Evolutionary conservation across 1,284 basidiomycete species (phyloP), one percentile per base, ranked within the genome.

Genomic region (Agroathelia rolfsii): DNA sequence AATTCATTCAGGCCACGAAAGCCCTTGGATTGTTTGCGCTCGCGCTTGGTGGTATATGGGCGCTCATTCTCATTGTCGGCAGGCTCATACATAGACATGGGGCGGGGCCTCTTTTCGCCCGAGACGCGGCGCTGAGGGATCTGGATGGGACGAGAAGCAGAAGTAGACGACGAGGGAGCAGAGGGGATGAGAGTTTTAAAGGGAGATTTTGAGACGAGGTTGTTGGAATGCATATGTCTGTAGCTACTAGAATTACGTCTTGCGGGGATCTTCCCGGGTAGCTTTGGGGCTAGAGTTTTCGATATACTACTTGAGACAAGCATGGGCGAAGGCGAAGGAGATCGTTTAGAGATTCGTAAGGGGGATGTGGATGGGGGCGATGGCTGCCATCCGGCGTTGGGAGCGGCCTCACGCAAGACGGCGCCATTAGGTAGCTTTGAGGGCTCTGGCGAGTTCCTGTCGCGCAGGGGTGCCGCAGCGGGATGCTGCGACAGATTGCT

Each of bases 141-240:
- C 11, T 14, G 26, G 13, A 8, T 8, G 8, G 13, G 26, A 14
- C 26, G 8, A 7, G 15, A 14, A 14, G 41, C 36, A 20, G 41
- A 46, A 6, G 44, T 24, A n/a, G 59, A 56, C 3, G 66, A 62
- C 22, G 59, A 56, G 1, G 66, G 56, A 25, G 71, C 61, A 10
- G 62, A 56, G 22, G 69, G 63, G 17, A 70, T 59, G 37, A 73
- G 69, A 2, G 67, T 69, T 47, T 86, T 88, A 66, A 96, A 96
- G 6, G 86, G 86, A 7, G 86, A 92, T 46, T 89, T 89, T 28
- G 80, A 78, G 14, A 93, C 89, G 34, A 92, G 76, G 46, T 82
- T 78, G 55, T 83, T 87, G 41, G 64, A 79, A 41, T 72, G 71
- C 43, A 90, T 70, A 55, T 86, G 83, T 48, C 76, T 83, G 62